These are phyloP conservation scores for Suillus variegatus DNA, from an alignment of 768 basidiomycete genomes.

Conservation along the genomic window DNA sequence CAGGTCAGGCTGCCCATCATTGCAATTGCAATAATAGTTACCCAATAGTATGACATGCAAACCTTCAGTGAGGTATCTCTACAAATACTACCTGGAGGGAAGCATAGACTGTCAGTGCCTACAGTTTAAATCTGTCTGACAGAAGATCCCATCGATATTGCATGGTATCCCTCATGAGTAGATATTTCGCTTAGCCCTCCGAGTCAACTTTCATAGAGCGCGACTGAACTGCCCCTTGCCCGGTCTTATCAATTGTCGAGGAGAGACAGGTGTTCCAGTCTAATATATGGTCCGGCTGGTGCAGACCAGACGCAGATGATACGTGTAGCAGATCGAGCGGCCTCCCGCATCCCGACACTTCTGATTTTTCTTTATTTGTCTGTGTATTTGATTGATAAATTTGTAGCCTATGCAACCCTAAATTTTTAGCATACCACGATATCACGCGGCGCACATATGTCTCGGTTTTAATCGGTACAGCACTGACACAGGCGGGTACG, in stretches of 20 bases:
- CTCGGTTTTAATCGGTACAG: conserved; percentile 6
- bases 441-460: background rate
- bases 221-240: background rate
- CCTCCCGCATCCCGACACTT: background rate
- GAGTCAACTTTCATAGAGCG: no score
- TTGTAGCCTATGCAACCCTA: background rate
- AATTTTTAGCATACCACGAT: background rate
- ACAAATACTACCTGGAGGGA: background rate
- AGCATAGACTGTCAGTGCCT: background rate
- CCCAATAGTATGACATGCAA: no score
- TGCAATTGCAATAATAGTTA: no score
- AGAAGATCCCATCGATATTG: background rate
- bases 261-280: background rate
- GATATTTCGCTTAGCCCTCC: background rate
- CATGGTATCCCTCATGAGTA: background rate
- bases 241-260: background rate
- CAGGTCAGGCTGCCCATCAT: background rate
- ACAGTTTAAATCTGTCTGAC: background rate
- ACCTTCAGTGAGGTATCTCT: no score
- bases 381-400: background rate
- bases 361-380: background rate
- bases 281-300: background rate
- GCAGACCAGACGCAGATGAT: background rate
- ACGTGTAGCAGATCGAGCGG: background rate
- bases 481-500: background rate